Evolutionary conservation across 768 basidiomycete species (phyloP), one percentile per base, ranked within the genome.

Genomic region (Collybiopsis confluens): DNA sequence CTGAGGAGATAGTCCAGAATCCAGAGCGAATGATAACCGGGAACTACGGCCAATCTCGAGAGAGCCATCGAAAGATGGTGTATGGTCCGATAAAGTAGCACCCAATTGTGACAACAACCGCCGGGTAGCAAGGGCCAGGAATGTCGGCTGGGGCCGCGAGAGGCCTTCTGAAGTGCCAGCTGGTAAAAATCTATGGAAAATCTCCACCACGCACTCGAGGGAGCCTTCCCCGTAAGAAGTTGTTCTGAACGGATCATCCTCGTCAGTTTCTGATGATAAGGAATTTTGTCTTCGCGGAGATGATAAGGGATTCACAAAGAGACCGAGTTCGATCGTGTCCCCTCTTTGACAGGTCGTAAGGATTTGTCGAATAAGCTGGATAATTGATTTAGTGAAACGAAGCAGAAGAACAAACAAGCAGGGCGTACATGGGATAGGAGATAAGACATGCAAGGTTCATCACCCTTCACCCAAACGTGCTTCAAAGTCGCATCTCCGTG

Each of bases 401-500:
- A 53, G 42, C 42, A 46, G 28, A 48, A 33, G 36, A 21, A 55
- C 33, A n/a, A n/a, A 15, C 28, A 54, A 47, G 36, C 7, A 30
- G 33, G 47, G 77, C 92, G 75, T 72, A 96, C 95, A 76, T 94
- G 88, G 36, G 85, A 84, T 54, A 97, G 67, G 2, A 85, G 80
- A 71, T 88, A 95, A 36, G 83, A 83, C 56, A 96, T 73, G 8
- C 86, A 92, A 62, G 83, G 86, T 62, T 93, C 94, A 60, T 92
- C 89, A 18, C 91, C 92, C 60, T 75, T 81, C 13, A 96, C 92
- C 54, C 82, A 85, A 46, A 93, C 78, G 59, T 94, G 91, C 72
- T 89, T 90, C 76, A 97, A 77, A 20, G 86, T 87, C 20, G 88
- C 85, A 65, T 96, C 93, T 18, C 86, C 89, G 61, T 98, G 93